These are phyloP conservation scores for Crepidotus variabilis DNA, from an alignment of 768 basidiomycete species.

Conservation along the genomic window DNA sequence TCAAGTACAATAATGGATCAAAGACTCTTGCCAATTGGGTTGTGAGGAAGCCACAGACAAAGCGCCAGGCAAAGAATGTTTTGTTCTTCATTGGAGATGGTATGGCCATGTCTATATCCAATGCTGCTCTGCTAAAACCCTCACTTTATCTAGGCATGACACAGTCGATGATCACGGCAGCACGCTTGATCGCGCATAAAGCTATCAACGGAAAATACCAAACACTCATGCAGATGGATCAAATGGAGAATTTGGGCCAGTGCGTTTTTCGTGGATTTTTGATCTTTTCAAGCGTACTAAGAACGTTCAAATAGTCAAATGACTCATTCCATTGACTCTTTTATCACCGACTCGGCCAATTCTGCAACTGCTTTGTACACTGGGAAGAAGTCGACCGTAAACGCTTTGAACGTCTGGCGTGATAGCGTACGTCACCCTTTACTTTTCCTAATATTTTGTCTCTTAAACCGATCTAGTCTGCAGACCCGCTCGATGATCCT, in stretches of 20 bases:
- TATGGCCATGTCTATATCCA: conserved; percentile 11
- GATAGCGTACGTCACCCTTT: conserved; percentile 32
- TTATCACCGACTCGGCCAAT: conserved; percentile 46
- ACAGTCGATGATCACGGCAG: conserved; percentile 44
- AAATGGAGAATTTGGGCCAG: conserved; percentile 43
- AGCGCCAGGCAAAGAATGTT: conserved; percentile 38
- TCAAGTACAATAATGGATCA: conserved; percentile 29
- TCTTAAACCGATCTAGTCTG: conserved; percentile 23
- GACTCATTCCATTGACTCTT: conserved; percentile 44
- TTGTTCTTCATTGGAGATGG: conserved; percentile 46
- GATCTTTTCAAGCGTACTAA: not conserved
- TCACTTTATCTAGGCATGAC: conserved; percentile 35
- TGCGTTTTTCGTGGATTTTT: conserved; percentile 18
- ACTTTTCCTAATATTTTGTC: not conserved
- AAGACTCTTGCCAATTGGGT: conserved; percentile 36
- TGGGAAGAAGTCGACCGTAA: conserved; percentile 40
- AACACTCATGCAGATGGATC: conserved; percentile 44
- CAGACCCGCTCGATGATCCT: conserved; percentile 37
- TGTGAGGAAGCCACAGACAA: conserved; percentile 30
- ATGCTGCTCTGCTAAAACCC: not conserved
- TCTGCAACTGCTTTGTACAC: conserved; percentile 43
- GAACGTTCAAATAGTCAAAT: conserved; percentile 31
- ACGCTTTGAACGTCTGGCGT: conserved; percentile 36
- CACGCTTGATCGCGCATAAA: conserved; percentile 41
- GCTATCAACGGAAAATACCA: conserved; percentile 44